phyloP scores from a whole-genome alignment of 169 alveolate genomes.

The Babesia ovis region DNA sequence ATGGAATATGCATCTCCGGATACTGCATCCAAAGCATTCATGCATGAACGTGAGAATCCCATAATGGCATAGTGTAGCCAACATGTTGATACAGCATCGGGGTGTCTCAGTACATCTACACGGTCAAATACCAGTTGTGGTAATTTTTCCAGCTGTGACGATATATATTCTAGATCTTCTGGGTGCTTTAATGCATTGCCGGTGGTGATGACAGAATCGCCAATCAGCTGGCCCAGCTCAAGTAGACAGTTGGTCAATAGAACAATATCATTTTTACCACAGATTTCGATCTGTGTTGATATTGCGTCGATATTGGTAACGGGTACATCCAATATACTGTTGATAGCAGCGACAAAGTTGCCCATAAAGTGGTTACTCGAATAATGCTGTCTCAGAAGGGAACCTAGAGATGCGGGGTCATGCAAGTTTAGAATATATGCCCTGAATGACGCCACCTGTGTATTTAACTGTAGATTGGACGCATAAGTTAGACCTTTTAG shows the following conservation, averaged over 20 bases:
- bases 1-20: background rate
- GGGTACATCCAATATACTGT: background rate
- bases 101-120: background rate
- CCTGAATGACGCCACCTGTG: background rate
- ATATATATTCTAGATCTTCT: background rate
- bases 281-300: background rate
- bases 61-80: constrained; percentile 28
- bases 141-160: background rate
- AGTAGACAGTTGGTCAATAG: constrained; percentile 10
- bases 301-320: background rate
- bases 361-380: constrained; percentile 21
- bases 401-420: background rate
- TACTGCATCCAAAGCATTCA: background rate
- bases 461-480: background rate
- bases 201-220: background rate
- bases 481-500: background rate
- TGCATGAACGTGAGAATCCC: background rate
- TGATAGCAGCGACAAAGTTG: constrained; percentile 1
- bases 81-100: background rate
- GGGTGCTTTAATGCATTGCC: background rate
- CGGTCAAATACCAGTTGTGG: background rate
- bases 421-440: background rate
- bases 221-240: constrained; percentile 4
- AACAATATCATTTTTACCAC: constrained; percentile 7
- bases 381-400: background rate